phyloP scores from a whole-genome alignment of 371 early-diverging fungal species.

The Paramicrosporidium saccamoebae region DNA sequence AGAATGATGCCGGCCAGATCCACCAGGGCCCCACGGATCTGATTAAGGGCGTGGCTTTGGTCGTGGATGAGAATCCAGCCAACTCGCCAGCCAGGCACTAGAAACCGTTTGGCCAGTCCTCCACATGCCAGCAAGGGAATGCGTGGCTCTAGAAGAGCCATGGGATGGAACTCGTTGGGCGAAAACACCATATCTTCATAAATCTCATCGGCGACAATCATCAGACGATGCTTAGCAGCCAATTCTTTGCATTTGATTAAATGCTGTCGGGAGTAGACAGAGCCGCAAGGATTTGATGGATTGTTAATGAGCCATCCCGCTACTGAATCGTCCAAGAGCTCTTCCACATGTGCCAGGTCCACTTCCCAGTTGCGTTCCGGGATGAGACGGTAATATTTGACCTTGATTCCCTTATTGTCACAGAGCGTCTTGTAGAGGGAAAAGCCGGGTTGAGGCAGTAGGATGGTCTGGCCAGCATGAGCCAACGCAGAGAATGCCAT shows the following conservation, averaged over 20 bases:
- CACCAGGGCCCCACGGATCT: conserved; percentile 25
- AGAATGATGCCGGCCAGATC: conserved; percentile 33
- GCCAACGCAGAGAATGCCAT: conserved; percentile 32
- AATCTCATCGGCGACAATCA: conserved; percentile 67
- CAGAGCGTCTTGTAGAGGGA: conserved; percentile 51
- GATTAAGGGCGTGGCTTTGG: conserved; percentile 8
- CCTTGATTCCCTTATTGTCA: conserved; percentile 32
- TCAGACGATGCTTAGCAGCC: conserved; percentile 34
- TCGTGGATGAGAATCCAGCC: conserved; percentile 65
- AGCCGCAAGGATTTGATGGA: conserved; percentile 69
- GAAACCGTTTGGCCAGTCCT: conserved; percentile 60
- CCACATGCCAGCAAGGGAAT: conserved; percentile 54
- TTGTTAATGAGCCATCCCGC: conserved; percentile 53
- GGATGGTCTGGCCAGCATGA: conserved; percentile 41
- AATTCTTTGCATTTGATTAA: conserved; percentile 23
- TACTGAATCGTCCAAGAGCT: conserved; percentile 40
- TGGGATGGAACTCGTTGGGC: conserved; percentile 17
- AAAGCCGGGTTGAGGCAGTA: conserved; percentile 62
- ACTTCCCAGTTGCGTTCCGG: conserved; percentile 50
- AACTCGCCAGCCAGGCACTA: conserved; percentile 68
- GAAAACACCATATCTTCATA: conserved; percentile 60
- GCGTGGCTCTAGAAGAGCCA: conserved; percentile 27
- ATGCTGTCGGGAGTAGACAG: conserved; percentile 35
- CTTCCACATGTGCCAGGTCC: conserved; percentile 38
- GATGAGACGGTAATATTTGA: conserved; percentile 33